Base-by-base conservation (phyloP, 306 rosid genomes). In the Cucurbita argyrosperma region DNA sequence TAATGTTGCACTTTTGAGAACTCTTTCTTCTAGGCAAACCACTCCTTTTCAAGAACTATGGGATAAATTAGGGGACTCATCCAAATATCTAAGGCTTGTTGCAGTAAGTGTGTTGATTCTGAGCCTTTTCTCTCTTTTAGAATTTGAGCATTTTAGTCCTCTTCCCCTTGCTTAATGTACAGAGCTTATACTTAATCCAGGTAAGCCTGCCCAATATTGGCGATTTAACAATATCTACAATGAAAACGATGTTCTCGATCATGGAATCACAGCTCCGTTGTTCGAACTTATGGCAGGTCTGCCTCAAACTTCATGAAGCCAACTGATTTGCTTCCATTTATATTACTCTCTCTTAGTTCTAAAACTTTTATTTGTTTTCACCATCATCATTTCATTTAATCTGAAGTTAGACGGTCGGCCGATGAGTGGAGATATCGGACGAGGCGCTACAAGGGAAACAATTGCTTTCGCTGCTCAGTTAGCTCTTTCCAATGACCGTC, bases 381-480 rank as follows among this genome's bases (percentile, higher is more conserved):
- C 52, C n/a, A 64, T 57, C 14, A n/a, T 59, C 16, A 3, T 62
- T 13, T 74, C 47, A 10, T 47, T 21, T 30, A 40, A 58, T 45
- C 52, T 75, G 77, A 80, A 92, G 98, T 81, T 92, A 84, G 98
- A 92, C 80, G 96, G 96, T 52, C 96, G 96, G 65, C 96, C 98
- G 45, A 92, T 92, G 98, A 92, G 96, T 73, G 98, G 96, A 65
- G 98, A 92, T 82, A 90, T 90, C 57, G 96, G 98, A 55, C 90
- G 89, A 84, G 98, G 96, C 66, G 88, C 96, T 40, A 92, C 96
- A 15, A 90, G 85, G 79, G 96, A 89, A 75, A 82, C 98, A 15
- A 87, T 92, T 63, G 89, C 87, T 66, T 92, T 92, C 43, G 96
- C 96, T 10, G 87, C 57, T 74, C 86, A 80, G 78, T 74, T 92